Evolutionary conservation across 345 rosid species (phyloP).

Genomic region (Cardamine occulta): DNA sequence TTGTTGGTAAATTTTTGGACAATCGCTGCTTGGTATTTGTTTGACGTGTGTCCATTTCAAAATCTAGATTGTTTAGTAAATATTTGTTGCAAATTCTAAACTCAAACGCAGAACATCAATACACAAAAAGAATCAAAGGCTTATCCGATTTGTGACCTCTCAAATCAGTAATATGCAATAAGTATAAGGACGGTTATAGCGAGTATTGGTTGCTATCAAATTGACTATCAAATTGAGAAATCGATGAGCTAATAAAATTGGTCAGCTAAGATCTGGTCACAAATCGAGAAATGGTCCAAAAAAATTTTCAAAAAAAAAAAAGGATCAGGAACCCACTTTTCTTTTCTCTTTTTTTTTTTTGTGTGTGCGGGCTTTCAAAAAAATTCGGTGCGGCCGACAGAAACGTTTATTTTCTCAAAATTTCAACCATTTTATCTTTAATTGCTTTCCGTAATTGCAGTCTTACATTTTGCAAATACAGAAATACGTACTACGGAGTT

Average conservation of each 20-base stretch:
- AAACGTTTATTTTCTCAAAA: background rate
- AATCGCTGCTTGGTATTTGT: background rate
- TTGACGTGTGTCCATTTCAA: background rate
- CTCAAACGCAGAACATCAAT: no score
- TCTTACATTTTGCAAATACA: background rate
- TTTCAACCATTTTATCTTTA: background rate
- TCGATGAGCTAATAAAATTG: background rate
- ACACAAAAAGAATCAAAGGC: no score
- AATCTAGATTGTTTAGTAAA: background rate
- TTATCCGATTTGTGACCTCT: background rate
- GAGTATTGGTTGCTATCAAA: constrained; percentile 2
- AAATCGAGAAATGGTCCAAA: no score
- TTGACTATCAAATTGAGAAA: no score
- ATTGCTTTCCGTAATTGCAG: background rate
- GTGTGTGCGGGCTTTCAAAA: background rate
- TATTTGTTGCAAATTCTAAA: background rate
- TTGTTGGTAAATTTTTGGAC: background rate
- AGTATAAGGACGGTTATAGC: background rate
- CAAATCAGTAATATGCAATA: no score
- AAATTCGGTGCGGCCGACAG: background rate
- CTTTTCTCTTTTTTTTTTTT: no score
- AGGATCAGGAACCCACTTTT: background rate
- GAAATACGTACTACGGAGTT: background rate
- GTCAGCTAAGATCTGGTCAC: constrained; percentile 7
- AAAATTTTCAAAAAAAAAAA: no score